Conservation (phyloP, 2,329 filamentous ascomycete genomes). For the Tolypocladium album region DNA sequence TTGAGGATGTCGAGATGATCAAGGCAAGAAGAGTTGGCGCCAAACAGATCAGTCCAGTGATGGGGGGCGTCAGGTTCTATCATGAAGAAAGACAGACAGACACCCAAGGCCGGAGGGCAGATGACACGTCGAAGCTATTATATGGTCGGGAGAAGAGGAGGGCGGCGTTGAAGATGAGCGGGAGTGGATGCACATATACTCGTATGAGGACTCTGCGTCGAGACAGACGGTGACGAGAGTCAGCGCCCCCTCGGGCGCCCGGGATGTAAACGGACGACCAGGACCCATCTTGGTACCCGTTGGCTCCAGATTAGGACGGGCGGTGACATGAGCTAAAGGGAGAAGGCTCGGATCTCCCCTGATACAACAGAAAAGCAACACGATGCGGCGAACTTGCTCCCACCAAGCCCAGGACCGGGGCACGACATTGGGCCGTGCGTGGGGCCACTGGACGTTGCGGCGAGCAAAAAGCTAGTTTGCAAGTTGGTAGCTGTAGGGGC, state of each 20-base stretch:
- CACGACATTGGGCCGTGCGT: slow-evolving; percentile 9
- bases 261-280: slow-evolving; percentile 2
- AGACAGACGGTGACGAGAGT: slow-evolving; percentile 1
- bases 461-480: slow-evolving; percentile 1
- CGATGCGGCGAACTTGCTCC: slow-evolving; percentile 7
- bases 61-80: not conserved
- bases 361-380: slow-evolving; percentile 3
- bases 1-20: not conserved
- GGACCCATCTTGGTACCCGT: slow-evolving; percentile 8
- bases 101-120: slow-evolving; percentile 6
- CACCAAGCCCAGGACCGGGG: slow-evolving; percentile 8
- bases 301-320: slow-evolving; percentile 20
- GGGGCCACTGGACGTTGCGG: slow-evolving; percentile 3
- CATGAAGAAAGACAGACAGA: not conserved
- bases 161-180: slow-evolving; percentile 10
- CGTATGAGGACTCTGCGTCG: slow-evolving; percentile 6
- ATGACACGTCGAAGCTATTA: not conserved
- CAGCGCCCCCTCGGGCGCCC: not conserved
- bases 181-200: slow-evolving; percentile 24
- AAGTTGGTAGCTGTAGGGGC: not conserved
- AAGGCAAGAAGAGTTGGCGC: not conserved
- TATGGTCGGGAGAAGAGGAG: slow-evolving; percentile 12
- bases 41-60: not conserved
- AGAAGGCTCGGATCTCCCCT: slow-evolving; percentile 12
- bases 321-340: slow-evolving; percentile 21